A percentile compares a stretch with the other conserved stretches of the same genome.
phyloP scores from a whole-genome alignment of 129 eudicot genomes.

The Centella asiatica region DNA sequence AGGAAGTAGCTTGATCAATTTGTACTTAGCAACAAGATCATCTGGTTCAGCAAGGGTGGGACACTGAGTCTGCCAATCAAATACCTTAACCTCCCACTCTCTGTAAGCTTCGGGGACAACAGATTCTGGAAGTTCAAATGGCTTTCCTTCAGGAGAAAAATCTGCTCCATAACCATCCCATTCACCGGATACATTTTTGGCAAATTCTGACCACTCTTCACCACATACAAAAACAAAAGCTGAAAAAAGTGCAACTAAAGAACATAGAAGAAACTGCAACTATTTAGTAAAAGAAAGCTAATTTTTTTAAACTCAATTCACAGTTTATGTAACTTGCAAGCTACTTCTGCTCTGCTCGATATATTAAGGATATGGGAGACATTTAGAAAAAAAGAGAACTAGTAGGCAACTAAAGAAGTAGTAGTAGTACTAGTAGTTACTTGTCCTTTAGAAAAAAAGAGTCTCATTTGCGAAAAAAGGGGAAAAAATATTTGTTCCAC shows the following conservation, averaged over 20 bases:
- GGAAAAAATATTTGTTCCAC: too few relatives aligned
- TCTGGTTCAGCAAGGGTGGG: constrained; percentile 68
- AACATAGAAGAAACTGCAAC: too few relatives aligned
- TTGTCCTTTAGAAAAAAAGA: too few relatives aligned
- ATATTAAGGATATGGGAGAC: too few relatives aligned
- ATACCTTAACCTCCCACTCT: constrained; percentile 90
- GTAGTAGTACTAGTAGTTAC: too few relatives aligned
- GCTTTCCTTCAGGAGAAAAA: constrained; percentile 57
- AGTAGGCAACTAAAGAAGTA: too few relatives aligned
- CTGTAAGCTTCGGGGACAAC: constrained; percentile 83
- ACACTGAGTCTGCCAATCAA: constrained; percentile 98
- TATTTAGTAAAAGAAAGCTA: too few relatives aligned
- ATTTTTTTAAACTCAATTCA: too few relatives aligned
- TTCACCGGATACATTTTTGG: constrained; percentile 70
- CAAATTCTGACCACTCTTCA: constrained; percentile 56
- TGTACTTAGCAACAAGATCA: constrained; percentile 36
- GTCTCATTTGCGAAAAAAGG: too few relatives aligned
- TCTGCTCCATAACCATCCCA: constrained; percentile 99
- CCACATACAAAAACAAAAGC: background rate
- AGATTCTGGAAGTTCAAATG: constrained; percentile 76
- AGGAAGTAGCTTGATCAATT: constrained; percentile 66
- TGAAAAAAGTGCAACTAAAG: background rate
- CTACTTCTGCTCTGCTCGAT: too few relatives aligned
- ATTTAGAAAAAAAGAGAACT: too few relatives aligned
- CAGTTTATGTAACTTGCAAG: too few relatives aligned